A percentile compares a stretch with the other conserved stretches of the same genome.
phyloP scores from a whole-genome alignment of 2,329 filamentous ascomycete genomes.

The Neofusicoccum cordaticola region DNA sequence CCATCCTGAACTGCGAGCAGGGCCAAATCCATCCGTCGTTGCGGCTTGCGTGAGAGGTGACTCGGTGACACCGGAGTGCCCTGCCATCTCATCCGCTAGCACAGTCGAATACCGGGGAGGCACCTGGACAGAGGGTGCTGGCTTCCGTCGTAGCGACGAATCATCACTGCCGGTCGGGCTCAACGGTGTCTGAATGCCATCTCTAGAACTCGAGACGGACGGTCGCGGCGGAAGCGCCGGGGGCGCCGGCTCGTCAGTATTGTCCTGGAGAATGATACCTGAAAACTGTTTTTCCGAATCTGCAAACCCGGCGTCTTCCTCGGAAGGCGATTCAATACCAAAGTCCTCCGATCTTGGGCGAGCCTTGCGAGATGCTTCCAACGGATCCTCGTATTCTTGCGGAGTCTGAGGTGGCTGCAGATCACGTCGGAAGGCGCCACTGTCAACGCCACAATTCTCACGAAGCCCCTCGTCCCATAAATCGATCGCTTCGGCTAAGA shows the following conservation, averaged over 20 bases:
- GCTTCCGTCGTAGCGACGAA: conserved; percentile 38
- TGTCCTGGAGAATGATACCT: conserved; percentile 44
- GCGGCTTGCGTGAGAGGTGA: conserved; percentile 40
- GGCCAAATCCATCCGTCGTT: conserved; percentile 38
- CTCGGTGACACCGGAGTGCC: conserved; percentile 23
- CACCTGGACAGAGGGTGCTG: conserved; percentile 39
- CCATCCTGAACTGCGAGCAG: conserved; percentile 12
- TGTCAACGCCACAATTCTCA: conserved; percentile 40
- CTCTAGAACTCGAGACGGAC: conserved; percentile 2
- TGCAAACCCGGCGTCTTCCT: conserved; percentile 23
- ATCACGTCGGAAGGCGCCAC: conserved; percentile 37
- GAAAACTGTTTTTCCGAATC: conserved; percentile 37
- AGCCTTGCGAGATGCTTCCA: conserved; percentile 30
- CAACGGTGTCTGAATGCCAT: not conserved
- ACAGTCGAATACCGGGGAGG: conserved; percentile 46
- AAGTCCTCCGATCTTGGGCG: conserved; percentile 19
- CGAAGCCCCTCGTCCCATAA: conserved; percentile 45
- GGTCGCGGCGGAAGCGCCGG: conserved; percentile 41
- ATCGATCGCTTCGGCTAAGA: conserved; percentile 49
- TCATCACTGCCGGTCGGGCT: conserved; percentile 17
- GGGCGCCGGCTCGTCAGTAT: conserved; percentile 31
- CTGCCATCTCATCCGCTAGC: conserved; percentile 36
- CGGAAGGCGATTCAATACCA: conserved; percentile 16
- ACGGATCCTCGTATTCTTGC: conserved; percentile 49
- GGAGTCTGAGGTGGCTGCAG: conserved; percentile 39